These are phyloP conservation scores for Agastache rugosa DNA, from an alignment of 257 asterid species.

Conservation along the genomic window DNA sequence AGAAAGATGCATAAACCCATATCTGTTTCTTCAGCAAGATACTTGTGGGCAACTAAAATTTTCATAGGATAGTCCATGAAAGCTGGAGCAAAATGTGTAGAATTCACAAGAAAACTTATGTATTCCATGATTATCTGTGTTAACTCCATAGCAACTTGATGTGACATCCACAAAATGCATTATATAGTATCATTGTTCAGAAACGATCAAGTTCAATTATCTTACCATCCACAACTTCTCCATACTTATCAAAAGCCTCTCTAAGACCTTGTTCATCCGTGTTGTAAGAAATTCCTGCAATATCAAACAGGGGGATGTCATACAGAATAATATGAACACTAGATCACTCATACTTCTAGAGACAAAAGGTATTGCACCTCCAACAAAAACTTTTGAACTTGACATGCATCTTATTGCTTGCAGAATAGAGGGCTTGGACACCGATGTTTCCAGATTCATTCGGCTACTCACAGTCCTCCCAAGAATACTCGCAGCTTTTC, in stretches of 20 bases:
- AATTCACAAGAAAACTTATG: background rate
- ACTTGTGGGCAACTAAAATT: background rate
- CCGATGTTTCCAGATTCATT: constrained; percentile 49
- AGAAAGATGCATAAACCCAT: background rate
- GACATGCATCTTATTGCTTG: constrained; percentile 89
- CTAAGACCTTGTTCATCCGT: constrained; percentile 63
- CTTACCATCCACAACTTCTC: constrained; percentile 81
- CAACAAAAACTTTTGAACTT: constrained; percentile 70
- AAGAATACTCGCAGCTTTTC: constrained; percentile 66
- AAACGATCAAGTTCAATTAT: background rate
- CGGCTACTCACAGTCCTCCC: constrained; percentile 52
- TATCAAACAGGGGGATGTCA: constrained; percentile 26
- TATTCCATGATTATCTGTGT: background rate
- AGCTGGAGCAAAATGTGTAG: background rate
- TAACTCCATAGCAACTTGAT: background rate
- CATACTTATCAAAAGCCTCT: constrained; percentile 72
- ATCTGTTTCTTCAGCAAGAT: background rate
- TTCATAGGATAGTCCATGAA: background rate
- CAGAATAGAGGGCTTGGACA: constrained; percentile 61
- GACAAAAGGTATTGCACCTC: constrained; percentile 57
- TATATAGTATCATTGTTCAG: background rate
- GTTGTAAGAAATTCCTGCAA: constrained; percentile 71
- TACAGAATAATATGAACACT: background rate
- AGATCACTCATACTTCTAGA: background rate
- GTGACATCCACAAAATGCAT: constrained; percentile 4